Evolutionary conservation across 345 rosid genomes (phyloP), one percentile per base, ranked within the genome.

Genomic region (Hibiscus trionum): DNA sequence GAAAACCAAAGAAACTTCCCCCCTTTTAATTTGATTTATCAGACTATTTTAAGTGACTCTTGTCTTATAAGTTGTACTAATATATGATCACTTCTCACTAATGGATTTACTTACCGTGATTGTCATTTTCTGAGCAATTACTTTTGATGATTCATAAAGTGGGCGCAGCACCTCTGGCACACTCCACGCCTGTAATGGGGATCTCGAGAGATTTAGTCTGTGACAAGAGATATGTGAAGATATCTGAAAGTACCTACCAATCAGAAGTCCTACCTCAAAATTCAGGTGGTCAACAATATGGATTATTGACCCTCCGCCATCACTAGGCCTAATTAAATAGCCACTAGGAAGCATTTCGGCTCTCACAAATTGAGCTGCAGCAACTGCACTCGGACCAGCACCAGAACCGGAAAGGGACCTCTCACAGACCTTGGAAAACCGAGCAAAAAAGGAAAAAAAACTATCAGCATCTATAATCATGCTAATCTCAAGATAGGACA

Each of bases 91-190:
- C 11, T 29, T 44, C 11, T 2, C 10, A 42, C 31, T 65, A 19
- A 2, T 9, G 37, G 17, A 63, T n/a, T 61, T 50, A 83, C 99
- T 91, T 62, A 96, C 99, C 66, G 95, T 84, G 42, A 96, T 89
- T 11, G 99, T 96, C 86, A 90, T 85, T 80, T 89, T 91, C 72
- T 96, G 99, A 7, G 99, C 99, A 35, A 96, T 87, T 14, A 88
- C 87, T 86, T 87, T 93, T 4, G 96, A 93, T 57, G 99, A 96
- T 82, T 93, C 96, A 39, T 96, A 96, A 16, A 96, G 92, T 1
- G 99, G 96, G 31, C 98, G 87, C 61, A 96, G 86, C 66, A 96
- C 99, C 82, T 96, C 99, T 1, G 99, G 99, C 72, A 93, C 99
- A 73, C 93, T 91, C 99, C 98, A 93, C 12, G 96, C 98, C 99